A percentile compares a stretch with the other conserved stretches of the same genome.
phyloP scores from a whole-genome alignment of 192 early-diverging fungal species.

The Podila epicladia region DNA sequence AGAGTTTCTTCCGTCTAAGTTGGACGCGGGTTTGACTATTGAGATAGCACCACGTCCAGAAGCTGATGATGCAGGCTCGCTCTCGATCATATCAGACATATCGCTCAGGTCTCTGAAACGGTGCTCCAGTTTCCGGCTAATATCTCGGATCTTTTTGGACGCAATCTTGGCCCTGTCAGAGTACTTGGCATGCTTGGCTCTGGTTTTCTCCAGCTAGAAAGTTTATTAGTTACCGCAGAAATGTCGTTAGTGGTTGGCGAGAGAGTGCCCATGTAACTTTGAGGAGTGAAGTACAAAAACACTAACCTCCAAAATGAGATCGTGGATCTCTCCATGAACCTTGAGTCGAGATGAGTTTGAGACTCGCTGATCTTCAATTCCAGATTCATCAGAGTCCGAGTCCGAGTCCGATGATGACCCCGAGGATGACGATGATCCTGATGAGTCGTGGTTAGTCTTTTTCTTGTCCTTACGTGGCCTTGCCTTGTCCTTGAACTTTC shows the following conservation, averaged over 20 bases:
- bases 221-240: too few relatives aligned
- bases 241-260: background rate
- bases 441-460: background rate
- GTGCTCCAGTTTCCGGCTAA: slow-evolving; percentile 27
- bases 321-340: slow-evolving; percentile 30
- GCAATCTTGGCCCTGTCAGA: slow-evolving; percentile 23
- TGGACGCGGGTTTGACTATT: too few relatives aligned
- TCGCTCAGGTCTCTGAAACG: slow-evolving; percentile 30
- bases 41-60: too few relatives aligned
- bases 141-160: slow-evolving; percentile 22
- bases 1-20: too few relatives aligned
- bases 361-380: background rate
- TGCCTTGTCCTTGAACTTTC: background rate
- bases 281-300: background rate
- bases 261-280: background rate
- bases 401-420: slow-evolving; percentile 16
- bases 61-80: too few relatives aligned
- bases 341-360: slow-evolving; percentile 1
- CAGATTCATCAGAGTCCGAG: slow-evolving; percentile 21
- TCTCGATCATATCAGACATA: background rate
- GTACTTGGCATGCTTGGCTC: slow-evolving; percentile 40
- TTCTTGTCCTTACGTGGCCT: slow-evolving; percentile 1
- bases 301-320: slow-evolving; percentile 37
- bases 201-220: slow-evolving; percentile 26
- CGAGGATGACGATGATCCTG: slow-evolving; percentile 5